Percentiles rank a stretch among this genome's conserved stretches.
phyloP scores from a whole-genome alignment of 768 basidiomycete genomes.

The Hypholoma sublateritium region DNA sequence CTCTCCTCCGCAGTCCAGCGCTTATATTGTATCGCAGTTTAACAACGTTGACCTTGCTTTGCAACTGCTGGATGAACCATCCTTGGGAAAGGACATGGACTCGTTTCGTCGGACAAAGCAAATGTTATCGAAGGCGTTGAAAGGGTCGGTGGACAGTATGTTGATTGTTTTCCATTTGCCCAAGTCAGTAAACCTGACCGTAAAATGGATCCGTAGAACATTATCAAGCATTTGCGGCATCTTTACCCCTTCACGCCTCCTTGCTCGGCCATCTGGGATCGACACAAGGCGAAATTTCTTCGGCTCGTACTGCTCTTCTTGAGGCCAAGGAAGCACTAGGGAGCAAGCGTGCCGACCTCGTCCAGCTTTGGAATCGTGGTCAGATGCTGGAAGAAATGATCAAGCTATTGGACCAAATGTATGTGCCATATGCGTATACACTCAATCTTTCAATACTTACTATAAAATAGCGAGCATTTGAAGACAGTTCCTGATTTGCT shows the following conservation, averaged over 20 bases:
- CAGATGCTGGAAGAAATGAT: conserved; percentile 97
- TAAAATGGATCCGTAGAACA: conserved; percentile 51
- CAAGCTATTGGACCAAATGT: conserved; percentile 90
- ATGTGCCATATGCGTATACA: not conserved
- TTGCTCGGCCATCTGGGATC: conserved; percentile 69
- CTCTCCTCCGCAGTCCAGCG: not conserved
- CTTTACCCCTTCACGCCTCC: conserved; percentile 86
- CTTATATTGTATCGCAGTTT: conserved; percentile 53
- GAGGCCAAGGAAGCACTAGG: conserved; percentile 81
- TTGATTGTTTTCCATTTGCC: conserved; percentile 13
- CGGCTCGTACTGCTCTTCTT: conserved; percentile 66
- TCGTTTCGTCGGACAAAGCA: conserved; percentile 78
- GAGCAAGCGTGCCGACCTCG: conserved; percentile 84
- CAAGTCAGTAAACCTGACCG: not conserved
- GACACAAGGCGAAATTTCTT: conserved; percentile 73
- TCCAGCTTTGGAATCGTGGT: conserved; percentile 85
- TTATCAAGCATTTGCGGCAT: conserved; percentile 93
- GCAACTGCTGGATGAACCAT: conserved; percentile 78
- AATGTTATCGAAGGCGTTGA: conserved; percentile 76
- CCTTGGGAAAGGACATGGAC: conserved; percentile 68
- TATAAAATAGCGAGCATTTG: conserved; percentile 68
- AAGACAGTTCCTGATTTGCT: conserved; percentile 89
- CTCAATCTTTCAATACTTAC: conserved; percentile 4
- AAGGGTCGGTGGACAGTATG: conserved; percentile 87
- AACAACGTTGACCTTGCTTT: conserved; percentile 93